These are phyloP conservation scores for Oxalis stricta DNA, from an alignment of 441 rosid genomes.

Conservation along the genomic window DNA sequence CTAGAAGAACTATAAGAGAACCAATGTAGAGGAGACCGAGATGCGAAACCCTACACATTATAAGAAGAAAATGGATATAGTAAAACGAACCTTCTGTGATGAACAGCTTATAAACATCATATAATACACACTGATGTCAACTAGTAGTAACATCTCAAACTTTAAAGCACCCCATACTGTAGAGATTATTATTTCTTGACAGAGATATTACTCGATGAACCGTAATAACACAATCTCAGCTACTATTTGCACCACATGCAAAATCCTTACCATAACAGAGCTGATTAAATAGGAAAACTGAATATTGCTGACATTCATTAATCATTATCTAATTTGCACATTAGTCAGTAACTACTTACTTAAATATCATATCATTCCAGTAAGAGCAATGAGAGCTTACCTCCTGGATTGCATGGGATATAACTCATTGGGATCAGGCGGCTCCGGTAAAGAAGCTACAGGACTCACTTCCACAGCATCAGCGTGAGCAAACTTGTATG, in stretches of 20 bases:
- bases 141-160: not conserved
- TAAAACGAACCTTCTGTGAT: constrained; percentile 3
- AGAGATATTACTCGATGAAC: not conserved
- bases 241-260: not conserved
- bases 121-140: not conserved
- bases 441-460: constrained; percentile 83
- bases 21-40: constrained; percentile 90
- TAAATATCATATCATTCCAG: constrained; percentile 1
- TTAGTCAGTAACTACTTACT: constrained; percentile 1
- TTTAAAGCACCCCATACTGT: not conserved
- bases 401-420: constrained; percentile 95
- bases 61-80: constrained; percentile 4
- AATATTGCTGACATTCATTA: too few relatives aligned
- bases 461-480: constrained; percentile 97
- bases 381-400: constrained; percentile 25
- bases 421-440: constrained; percentile 90
- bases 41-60: constrained; percentile 75
- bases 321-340: too few relatives aligned
- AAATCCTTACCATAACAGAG: not conserved
- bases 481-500: constrained; percentile 96
- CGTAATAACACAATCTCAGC: not conserved
- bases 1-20: constrained; percentile 80
- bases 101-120: constrained; percentile 6
- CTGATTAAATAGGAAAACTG: not conserved
- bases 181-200: not conserved